Conservation (phyloP, 371 early-diverging fungal genomes). For the Fennellomyces sp. region DNA sequence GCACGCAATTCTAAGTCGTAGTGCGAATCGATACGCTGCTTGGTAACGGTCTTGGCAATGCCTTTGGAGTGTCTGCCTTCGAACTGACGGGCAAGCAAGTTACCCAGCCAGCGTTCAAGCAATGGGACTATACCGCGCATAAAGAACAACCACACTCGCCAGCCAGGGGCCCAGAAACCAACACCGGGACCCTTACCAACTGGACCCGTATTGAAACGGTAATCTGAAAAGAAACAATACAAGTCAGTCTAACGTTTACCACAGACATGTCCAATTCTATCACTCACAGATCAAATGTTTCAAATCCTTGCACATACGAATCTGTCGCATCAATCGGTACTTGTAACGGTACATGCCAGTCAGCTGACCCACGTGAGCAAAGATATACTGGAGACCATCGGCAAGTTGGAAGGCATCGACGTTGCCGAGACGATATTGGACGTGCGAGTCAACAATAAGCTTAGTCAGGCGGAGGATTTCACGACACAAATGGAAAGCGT, state of each 20-base stretch:
- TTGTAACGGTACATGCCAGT: conserved; percentile 99
- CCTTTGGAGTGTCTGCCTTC: conserved; percentile 97
- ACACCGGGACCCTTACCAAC: conserved; percentile 98
- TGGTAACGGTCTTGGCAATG: conserved; percentile 97
- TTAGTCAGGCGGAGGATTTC: conserved; percentile 99
- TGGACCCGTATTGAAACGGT: conserved; percentile 96
- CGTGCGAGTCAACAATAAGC: conserved; percentile 95
- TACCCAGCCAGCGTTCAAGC: conserved; percentile 97
- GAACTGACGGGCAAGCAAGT: conserved; percentile 97
- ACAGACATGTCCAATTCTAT: neutral
- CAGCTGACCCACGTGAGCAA: conserved; percentile 98
- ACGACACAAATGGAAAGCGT: conserved; percentile 94
- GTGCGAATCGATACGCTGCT: conserved; percentile 98
- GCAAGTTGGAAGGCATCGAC: conserved; percentile 97
- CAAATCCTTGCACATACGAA: conserved; percentile 95
- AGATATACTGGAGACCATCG: conserved; percentile 97
- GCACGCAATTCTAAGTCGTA: conserved; percentile 97
- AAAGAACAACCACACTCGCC: conserved; percentile 99
- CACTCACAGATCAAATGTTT: conserved; percentile 85
- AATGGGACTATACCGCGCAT: conserved; percentile 98
- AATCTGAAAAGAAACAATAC: conserved; percentile 40
- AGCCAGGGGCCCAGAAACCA: conserved; percentile 99
- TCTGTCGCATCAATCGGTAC: conserved; percentile 98
- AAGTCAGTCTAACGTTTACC: neutral
- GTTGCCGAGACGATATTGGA: conserved; percentile 96